Conservation (phyloP, 208 protist genomes). For the Leptomonas pyrrhocoris region DNA sequence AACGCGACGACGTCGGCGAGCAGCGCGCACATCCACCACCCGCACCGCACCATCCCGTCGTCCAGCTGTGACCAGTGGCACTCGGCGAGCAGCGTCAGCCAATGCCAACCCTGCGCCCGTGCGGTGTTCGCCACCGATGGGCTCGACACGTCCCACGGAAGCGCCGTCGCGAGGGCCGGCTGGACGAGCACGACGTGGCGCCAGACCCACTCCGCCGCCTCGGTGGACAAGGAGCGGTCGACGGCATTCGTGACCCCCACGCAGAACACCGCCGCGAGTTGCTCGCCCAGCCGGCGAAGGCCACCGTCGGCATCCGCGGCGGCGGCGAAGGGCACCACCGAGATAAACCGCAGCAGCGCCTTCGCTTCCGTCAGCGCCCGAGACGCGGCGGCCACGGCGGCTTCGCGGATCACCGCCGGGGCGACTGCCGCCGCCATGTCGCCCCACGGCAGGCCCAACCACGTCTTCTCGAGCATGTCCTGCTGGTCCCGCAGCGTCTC, state of each 20-base stretch:
- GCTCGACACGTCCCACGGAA: slow-evolving; percentile 22
- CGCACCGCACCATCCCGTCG: slow-evolving; percentile 24
- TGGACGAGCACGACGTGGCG: slow-evolving; percentile 48
- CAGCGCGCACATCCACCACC: slow-evolving; percentile 71
- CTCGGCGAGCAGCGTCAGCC: slow-evolving; percentile 51
- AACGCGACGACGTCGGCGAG: slow-evolving; percentile 55
- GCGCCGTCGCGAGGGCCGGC: not conserved
- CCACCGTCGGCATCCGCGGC: slow-evolving; percentile 18
- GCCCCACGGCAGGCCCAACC: slow-evolving; percentile 16
- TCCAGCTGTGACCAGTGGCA: slow-evolving; percentile 48
- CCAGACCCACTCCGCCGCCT: slow-evolving; percentile 63
- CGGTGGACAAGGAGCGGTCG: slow-evolving; percentile 24
- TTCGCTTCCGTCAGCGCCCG: slow-evolving; percentile 5
- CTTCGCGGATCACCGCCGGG: not conserved
- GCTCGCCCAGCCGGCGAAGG: slow-evolving; percentile 37
- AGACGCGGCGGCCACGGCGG: slow-evolving; percentile 17
- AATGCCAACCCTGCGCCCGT: slow-evolving; percentile 46
- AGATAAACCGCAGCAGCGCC: slow-evolving; percentile 21
- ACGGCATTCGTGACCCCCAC: slow-evolving; percentile 29
- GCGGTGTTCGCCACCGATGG: slow-evolving; percentile 48
- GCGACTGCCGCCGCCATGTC: not conserved
- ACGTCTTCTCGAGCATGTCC: slow-evolving; percentile 21
- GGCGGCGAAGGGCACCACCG: slow-evolving; percentile 22
- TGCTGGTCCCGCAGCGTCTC: slow-evolving; percentile 26
- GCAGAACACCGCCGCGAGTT: slow-evolving; percentile 48